Evolutionary conservation across 352 stramenopile species (phyloP).

Genomic region (Thalassiosira hispida): DNA sequence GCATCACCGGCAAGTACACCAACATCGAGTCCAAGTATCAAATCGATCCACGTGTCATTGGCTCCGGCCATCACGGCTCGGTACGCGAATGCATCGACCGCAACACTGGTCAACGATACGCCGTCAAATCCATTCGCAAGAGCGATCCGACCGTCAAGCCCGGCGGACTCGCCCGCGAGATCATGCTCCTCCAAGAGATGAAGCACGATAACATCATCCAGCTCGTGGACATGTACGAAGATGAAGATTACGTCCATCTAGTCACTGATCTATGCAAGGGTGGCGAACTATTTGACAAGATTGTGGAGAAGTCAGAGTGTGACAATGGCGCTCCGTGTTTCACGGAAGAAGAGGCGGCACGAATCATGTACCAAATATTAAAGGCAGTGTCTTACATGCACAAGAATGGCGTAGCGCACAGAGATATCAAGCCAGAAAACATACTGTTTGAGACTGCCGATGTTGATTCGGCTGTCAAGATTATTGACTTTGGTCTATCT

Average conservation of each 20-base stretch:
- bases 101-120: conserved; percentile 84
- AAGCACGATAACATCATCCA: conserved; percentile 91
- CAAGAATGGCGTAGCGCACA: too few relatives aligned
- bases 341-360: conserved; percentile 90
- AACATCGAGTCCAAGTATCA: conserved; percentile 45
- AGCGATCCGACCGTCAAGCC: not conserved
- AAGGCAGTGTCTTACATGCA: too few relatives aligned
- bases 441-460: too few relatives aligned
- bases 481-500: conserved; percentile 92
- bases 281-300: conserved; percentile 92
- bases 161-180: conserved; percentile 40
- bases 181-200: conserved; percentile 51
- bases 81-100: conserved; percentile 90
- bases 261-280: conserved; percentile 92
- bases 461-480: conserved; percentile 92
- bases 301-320: conserved; percentile 79
- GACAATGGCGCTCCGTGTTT: conserved; percentile 66
- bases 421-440: too few relatives aligned
- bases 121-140: conserved; percentile 55
- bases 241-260: conserved; percentile 89
- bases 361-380: conserved; percentile 87
- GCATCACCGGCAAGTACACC: too few relatives aligned
- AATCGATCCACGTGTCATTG: conserved; percentile 58
- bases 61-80: conserved; percentile 90
- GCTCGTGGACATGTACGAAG: conserved; percentile 91